These are phyloP conservation scores for Brettanomyces sp. DNA, from an alignment of 805 yeast species.

Conservation along the genomic window DNA sequence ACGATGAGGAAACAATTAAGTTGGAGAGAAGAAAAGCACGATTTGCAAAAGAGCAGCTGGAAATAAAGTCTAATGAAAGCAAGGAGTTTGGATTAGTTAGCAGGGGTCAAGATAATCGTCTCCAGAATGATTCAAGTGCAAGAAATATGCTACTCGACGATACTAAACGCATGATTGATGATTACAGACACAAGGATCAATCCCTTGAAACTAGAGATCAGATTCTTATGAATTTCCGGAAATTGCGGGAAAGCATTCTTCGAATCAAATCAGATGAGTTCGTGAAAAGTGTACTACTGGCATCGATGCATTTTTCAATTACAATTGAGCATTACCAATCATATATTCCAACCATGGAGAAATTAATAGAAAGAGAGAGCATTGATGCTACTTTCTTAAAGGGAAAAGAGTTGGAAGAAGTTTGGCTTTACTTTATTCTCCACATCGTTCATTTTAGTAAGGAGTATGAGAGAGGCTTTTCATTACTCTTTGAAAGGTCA, in stretches of 20 bases:
- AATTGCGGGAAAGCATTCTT: constrained; percentile 47
- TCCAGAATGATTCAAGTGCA: constrained; percentile 35
- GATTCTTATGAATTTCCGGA: constrained; percentile 33
- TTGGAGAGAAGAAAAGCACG: constrained; percentile 23
- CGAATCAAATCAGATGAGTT: constrained; percentile 25
- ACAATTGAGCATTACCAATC: constrained; percentile 41
- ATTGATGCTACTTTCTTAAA: constrained; percentile 1
- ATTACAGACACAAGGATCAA: not conserved
- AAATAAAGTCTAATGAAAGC: constrained; percentile 10
- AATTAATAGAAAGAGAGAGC: constrained; percentile 26
- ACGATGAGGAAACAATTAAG: not conserved
- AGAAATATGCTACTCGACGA: constrained; percentile 31
- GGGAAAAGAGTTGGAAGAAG: constrained; percentile 27
- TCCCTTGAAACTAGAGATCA: constrained; percentile 15
- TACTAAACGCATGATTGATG: constrained; percentile 23
- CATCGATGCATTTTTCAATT: constrained; percentile 37
- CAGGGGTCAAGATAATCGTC: constrained; percentile 45
- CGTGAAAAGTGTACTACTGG: constrained; percentile 35
- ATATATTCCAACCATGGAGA: constrained; percentile 42
- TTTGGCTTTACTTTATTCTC: constrained; percentile 32
- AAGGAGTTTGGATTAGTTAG: constrained; percentile 45
- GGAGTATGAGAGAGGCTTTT: constrained; percentile 25
- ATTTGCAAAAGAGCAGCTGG: constrained; percentile 21
- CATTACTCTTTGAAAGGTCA: constrained; percentile 1
- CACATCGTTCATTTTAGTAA: constrained; percentile 36